Base-by-base conservation (phyloP, 805 yeast species). In the Priceomyces carsonii region DNA sequence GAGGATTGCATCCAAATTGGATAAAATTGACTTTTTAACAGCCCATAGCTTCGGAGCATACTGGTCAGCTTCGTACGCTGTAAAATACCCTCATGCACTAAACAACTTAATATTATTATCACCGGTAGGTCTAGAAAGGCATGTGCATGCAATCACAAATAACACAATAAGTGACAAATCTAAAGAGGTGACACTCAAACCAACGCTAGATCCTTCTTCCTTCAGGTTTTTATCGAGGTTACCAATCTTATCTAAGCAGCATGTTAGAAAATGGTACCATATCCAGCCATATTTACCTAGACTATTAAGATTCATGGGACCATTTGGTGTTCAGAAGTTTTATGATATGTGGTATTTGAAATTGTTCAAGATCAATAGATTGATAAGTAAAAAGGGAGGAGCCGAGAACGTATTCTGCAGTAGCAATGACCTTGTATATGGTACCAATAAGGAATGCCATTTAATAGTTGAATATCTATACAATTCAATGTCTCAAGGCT, bases 11-110 rank as follows among this genome's bases (percentile, higher is more conserved):
- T 61, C 73, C 14, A 66, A 68, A 0, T 54, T 85, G 8, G 71
- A 66, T 1, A 69, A 75, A 42, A 71, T 86, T 25, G 72, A 68
- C 44, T 82, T 76, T 48, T 51, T 86, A 9, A 61, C 85, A 14
- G 91, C 88, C 0, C 95, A 86, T 56, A 85, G 95, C 0, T 79
- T 77, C 44, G 95, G 95, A 20, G 93, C 88, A 0, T 81, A 83
- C 47, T 63, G 87, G 61, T 75, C 86, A 0, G 75, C 76, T 32
- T 74, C 80, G 5, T 85, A 82, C 53, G 69, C 85, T 2, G 51
- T 79, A 27, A 75, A 66, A 41, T 71, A 81, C 47, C 87, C 89
- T 0, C 53, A 73, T 0, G 53, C 67, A 4, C 66, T 86, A 5
- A 59, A 69, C 10, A 73, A 74, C 39, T 58, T 86, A 44, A 65